Conservation (phyloP, 176 grass and related monocot genomes). For the Hyparrhenia diplandra region DNA sequence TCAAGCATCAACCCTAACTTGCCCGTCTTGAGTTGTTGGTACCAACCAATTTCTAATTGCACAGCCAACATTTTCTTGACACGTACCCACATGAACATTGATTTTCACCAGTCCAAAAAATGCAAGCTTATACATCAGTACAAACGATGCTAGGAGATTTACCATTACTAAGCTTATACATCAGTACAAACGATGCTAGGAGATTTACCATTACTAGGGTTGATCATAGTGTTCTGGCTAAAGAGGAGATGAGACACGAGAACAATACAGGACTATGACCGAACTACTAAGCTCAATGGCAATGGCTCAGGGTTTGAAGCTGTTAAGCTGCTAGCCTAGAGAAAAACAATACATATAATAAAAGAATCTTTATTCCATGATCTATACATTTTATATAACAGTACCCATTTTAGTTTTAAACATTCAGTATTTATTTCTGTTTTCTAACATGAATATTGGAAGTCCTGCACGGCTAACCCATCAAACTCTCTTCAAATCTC, state of each 20-base stretch:
- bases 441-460: background rate
- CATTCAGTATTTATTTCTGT: background rate
- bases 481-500: background rate
- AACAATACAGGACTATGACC: background rate
- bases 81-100: background rate
- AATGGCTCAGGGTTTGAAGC: background rate
- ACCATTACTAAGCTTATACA: no score
- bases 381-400: background rate
- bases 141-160: background rate
- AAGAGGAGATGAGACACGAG: background rate
- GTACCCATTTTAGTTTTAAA: background rate
- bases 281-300: background rate
- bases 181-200: no score
- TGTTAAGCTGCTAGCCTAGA: background rate
- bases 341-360: background rate
- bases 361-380: background rate
- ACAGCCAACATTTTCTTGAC: background rate
- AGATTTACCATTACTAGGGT: no score
- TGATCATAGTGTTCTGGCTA: background rate
- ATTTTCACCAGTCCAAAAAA: background rate
- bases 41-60: background rate
- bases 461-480: background rate
- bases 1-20: background rate
- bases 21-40: background rate
- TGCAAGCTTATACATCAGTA: background rate